A percentile compares a stretch with the other conserved stretches of the same genome.
These are phyloP conservation scores for Aspergillus calidoustus DNA, from an alignment of 2,329 filamentous ascomycete genomes.

Conservation along the genomic window DNA sequence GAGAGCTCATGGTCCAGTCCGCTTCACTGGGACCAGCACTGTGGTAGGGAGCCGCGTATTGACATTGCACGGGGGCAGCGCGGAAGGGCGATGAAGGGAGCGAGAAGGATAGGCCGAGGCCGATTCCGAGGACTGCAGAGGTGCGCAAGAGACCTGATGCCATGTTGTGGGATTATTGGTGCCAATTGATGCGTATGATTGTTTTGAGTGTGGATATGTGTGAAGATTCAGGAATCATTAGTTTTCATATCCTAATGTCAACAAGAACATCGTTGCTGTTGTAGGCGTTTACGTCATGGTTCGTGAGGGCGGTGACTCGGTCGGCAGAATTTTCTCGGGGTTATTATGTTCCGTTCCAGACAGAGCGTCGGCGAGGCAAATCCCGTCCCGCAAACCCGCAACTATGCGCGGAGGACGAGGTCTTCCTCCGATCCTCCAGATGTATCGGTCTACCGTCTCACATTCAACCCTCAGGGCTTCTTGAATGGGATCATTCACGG, in stretches of 20 bases:
- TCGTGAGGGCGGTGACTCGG: neutral
- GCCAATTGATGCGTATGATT: constrained; percentile 16
- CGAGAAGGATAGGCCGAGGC: constrained; percentile 40
- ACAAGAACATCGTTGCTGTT: neutral
- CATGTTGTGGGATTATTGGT: constrained; percentile 23
- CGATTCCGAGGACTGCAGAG: constrained; percentile 38
- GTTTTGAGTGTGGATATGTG: neutral
- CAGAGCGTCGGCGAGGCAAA: neutral
- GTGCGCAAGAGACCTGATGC: constrained; percentile 30
- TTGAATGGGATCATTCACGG: neutral
- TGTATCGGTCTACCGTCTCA: neutral
- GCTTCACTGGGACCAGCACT: constrained; percentile 27
- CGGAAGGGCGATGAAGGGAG: constrained; percentile 41
- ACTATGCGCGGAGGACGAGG: neutral
- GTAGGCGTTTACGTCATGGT: constrained; percentile 11
- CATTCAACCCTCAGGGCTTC: neutral
- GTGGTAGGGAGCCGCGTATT: constrained; percentile 38
- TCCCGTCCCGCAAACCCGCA: too few relatives aligned
- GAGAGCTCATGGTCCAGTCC: constrained; percentile 32
- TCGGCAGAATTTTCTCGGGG: constrained; percentile 1
- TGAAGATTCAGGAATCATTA: neutral
- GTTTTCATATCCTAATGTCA: neutral
- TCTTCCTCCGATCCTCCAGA: neutral
- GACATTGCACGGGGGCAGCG: constrained; percentile 41
- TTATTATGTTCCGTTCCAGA: neutral